Percentiles rank a stretch among this genome's conserved stretches.
Conservation (phyloP, 83 land plant species). For the Larix sibirica region DNA sequence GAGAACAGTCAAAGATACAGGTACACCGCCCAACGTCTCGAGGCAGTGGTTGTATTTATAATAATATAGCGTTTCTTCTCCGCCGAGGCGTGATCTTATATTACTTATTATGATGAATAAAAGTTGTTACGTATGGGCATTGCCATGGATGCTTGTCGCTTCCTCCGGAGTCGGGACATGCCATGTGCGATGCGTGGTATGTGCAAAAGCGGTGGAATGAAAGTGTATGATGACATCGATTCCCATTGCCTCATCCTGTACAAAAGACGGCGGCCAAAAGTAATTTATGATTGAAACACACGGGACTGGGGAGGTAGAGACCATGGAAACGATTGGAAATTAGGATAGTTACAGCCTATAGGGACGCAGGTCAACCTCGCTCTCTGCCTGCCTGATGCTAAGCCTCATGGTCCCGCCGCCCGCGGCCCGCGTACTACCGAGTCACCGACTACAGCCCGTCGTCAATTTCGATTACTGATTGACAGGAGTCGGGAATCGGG, state of each 20-base stretch:
- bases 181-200: neutral
- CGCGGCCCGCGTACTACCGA: neutral
- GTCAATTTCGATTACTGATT: no score
- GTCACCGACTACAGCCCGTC: neutral
- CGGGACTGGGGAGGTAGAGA: neutral
- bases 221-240: no score
- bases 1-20: neutral
- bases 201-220: neutral
- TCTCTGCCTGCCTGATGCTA: no score
- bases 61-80: neutral
- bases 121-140: no score
- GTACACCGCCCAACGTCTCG: neutral
- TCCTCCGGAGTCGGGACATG: neutral
- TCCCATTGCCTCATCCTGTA: neutral
- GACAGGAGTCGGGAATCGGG: no score
- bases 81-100: neutral
- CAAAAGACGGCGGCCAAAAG: constrained; percentile 11
- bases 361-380: neutral
- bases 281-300: neutral
- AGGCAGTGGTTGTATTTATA: constrained; percentile 8
- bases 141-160: neutral
- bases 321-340: neutral
- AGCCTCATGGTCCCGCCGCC: no score
- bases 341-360: no score
- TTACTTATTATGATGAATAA: no score